These are phyloP conservation scores for Dryas drummondii DNA, from an alignment of 306 rosid genomes.

Conservation along the genomic window DNA sequence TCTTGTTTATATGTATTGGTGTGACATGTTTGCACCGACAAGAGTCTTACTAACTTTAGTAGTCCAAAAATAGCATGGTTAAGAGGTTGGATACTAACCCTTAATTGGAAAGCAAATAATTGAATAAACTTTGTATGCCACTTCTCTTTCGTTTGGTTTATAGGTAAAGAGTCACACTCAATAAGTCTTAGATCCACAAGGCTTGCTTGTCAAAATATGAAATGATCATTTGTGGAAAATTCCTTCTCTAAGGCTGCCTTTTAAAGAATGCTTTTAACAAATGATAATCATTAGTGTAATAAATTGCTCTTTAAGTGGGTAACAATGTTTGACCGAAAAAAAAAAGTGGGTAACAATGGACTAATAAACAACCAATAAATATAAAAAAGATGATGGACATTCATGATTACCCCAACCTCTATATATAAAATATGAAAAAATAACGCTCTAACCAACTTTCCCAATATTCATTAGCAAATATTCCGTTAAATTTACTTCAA, in stretches of 20 bases:
- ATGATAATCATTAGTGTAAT: no score
- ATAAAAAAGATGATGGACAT: no score
- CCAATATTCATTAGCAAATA: no score
- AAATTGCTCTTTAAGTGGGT: no score
- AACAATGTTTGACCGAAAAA: no score
- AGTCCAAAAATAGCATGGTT: conserved; percentile 12
- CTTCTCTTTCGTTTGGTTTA: not conserved
- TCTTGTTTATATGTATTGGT: not conserved
- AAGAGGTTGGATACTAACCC: conserved; percentile 15
- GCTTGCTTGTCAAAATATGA: not conserved
- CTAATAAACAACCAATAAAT: no score
- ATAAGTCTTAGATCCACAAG: not conserved
- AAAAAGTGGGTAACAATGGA: no score
- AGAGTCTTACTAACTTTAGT: conserved; percentile 14
- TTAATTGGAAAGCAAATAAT: not conserved
- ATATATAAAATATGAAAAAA: no score
- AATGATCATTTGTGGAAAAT: not conserved
- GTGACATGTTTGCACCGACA: conserved; percentile 22
- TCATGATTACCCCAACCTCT: no score
- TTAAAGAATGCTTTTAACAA: conserved; percentile 15
- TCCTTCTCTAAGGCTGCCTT: not conserved
- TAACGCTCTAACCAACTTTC: no score
- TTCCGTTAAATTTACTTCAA: no score
- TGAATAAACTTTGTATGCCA: conserved; percentile 14
- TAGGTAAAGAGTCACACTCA: conserved; percentile 24